These are phyloP conservation scores for Carex myosuroides DNA, from an alignment of 176 grass and related monocot genomes.

Conservation along the genomic window DNA sequence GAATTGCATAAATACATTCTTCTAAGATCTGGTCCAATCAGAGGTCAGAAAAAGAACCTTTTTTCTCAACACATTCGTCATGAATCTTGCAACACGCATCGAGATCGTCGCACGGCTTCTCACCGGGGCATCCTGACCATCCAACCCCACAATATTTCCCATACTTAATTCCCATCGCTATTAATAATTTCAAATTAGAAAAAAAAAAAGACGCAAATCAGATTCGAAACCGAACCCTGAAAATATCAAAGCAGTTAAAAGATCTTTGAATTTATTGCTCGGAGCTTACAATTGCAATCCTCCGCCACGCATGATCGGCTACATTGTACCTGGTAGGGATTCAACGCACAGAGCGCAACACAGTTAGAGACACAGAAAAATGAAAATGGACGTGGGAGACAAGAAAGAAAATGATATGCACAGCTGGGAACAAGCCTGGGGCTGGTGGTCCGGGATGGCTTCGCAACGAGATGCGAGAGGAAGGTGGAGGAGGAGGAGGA, in stretches of 20 bases:
- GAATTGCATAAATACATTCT: neutral
- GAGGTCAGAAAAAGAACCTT: slow-evolving; percentile 36
- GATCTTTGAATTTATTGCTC: neutral
- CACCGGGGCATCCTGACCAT: slow-evolving; percentile 76
- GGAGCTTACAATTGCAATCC: slow-evolving; percentile 60
- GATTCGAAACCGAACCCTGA: neutral
- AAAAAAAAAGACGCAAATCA: neutral
- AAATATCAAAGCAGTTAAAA: neutral
- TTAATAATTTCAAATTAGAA: neutral
- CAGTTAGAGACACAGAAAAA: neutral
- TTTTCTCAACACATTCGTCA: slow-evolving; percentile 78
- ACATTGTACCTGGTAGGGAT: slow-evolving; percentile 27
- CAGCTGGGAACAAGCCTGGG: slow-evolving; percentile 4
- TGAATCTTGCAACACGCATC: slow-evolving; percentile 85
- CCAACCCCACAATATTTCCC: slow-evolving; percentile 85
- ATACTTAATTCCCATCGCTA: slow-evolving; percentile 76
- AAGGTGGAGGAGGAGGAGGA: neutral
- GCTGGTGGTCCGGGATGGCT: neutral
- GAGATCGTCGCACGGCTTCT: slow-evolving; percentile 93
- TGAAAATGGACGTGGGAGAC: neutral
- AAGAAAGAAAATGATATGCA: neutral
- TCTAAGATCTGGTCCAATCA: neutral
- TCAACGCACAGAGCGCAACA: neutral
- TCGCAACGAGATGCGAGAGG: neutral
- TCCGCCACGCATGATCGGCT: slow-evolving; percentile 67